These are phyloP conservation scores for Coemansia guatemalensis DNA, from an alignment of 192 early-diverging fungal species.

Conservation along the genomic window DNA sequence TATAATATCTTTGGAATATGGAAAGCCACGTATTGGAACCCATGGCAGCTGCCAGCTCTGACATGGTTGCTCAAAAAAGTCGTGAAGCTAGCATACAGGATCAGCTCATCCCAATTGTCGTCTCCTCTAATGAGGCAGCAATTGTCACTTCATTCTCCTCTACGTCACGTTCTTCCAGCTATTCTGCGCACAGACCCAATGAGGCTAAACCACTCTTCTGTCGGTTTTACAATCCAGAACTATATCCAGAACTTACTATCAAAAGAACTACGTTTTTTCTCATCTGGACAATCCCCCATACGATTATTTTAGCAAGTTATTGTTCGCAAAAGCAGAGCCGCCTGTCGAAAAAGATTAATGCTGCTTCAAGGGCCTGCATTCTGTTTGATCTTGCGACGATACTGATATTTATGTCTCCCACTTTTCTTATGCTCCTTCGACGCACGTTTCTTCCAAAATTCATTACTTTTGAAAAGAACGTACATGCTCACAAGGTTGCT, in stretches of 20 bases:
- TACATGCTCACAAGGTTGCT: constrained; percentile 73
- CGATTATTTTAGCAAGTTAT: constrained; percentile 28
- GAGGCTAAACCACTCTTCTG: no score
- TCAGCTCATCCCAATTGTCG: no score
- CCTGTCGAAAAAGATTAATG: constrained; percentile 24
- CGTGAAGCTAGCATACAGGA: no score
- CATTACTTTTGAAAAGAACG: constrained; percentile 70
- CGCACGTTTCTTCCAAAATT: constrained; percentile 60
- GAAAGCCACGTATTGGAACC: no score
- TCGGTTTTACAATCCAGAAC: constrained; percentile 16
- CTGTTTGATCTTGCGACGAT: constrained; percentile 65
- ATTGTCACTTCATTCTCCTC: no score
- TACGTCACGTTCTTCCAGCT: no score
- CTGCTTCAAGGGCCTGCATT: constrained; percentile 25
- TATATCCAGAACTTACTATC: constrained; percentile 46
- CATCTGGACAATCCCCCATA: constrained; percentile 39
- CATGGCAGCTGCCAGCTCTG: no score
- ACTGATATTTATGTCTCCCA: constrained; percentile 82
- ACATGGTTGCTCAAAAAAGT: no score
- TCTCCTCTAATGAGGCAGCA: no score
- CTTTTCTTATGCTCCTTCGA: constrained; percentile 58
- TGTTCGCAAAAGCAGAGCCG: constrained; percentile 4
- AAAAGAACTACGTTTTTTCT: constrained; percentile 31
- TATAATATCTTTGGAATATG: no score
- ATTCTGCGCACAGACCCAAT: no score